Percentiles rank a stretch among this genome's conserved stretches.
Conservation (phyloP, 2,329 filamentous ascomycete genomes). For the Fusarium xyrophilum region DNA sequence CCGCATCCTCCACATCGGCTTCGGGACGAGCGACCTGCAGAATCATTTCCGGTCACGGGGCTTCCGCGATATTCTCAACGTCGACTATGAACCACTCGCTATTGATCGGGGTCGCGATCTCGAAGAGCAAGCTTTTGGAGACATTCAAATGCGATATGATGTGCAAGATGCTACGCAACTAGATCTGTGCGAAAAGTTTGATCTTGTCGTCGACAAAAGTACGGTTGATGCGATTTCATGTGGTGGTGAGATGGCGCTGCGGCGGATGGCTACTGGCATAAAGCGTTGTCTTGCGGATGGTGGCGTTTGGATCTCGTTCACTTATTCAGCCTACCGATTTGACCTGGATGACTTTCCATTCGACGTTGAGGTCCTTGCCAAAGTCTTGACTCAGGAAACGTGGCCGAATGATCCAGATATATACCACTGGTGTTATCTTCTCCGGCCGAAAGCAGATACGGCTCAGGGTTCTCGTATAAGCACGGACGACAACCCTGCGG, state of each 20-base stretch:
- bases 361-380: constrained; percentile 51
- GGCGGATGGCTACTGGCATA: constrained; percentile 50
- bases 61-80: constrained; percentile 54
- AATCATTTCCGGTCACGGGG: constrained; percentile 54
- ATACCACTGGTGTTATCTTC: constrained; percentile 54
- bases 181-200: constrained; percentile 41
- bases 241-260: constrained; percentile 49
- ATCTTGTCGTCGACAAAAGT: constrained; percentile 58
- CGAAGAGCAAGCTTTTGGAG: constrained; percentile 52
- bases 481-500: constrained; percentile 7
- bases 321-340: constrained; percentile 55
- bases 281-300: constrained; percentile 44
- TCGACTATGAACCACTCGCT: constrained; percentile 59
- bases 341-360: constrained; percentile 50
- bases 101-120: constrained; percentile 51
- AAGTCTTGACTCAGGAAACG: constrained; percentile 51
- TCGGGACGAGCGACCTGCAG: constrained; percentile 59
- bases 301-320: constrained; percentile 57
- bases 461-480: constrained; percentile 3
- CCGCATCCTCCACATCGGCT: constrained; percentile 55
- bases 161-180: constrained; percentile 56
- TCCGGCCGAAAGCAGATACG: constrained; percentile 44
- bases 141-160: constrained; percentile 52
- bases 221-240: constrained; percentile 58
- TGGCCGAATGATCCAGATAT: constrained; percentile 55